Percentiles rank a stretch among this genome's conserved stretches.
These are phyloP conservation scores for Penicillium nordicum DNA, from an alignment of 2,329 filamentous ascomycete species.

Conservation along the genomic window DNA sequence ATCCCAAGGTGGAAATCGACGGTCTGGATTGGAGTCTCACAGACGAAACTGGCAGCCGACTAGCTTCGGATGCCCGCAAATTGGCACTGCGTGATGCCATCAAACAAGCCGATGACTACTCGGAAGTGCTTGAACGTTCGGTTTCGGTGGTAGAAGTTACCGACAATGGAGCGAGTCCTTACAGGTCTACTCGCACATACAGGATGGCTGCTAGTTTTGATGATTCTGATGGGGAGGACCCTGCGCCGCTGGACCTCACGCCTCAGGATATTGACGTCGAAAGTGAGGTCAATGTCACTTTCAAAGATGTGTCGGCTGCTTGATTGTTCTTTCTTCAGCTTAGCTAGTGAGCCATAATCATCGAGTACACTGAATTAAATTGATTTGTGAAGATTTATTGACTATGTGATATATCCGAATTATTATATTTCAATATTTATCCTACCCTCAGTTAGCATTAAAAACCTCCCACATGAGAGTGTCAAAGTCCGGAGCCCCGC, in stretches of 20 bases:
- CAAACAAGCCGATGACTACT: conserved; percentile 23
- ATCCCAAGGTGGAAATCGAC: conserved; percentile 21
- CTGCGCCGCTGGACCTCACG: conserved; percentile 10
- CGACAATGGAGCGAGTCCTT: conserved; percentile 1
- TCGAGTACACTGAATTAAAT: neutral
- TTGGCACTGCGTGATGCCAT: conserved; percentile 26
- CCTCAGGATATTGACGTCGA: conserved; percentile 11
- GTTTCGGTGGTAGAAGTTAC: conserved; percentile 16
- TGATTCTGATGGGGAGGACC: neutral
- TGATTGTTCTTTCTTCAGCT: neutral
- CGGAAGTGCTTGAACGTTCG: conserved; percentile 18
- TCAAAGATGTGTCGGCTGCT: neutral
- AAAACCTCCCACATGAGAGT: conserved; percentile 31
- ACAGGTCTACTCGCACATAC: neutral
- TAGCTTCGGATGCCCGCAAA: conserved; percentile 22
- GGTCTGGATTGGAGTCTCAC: conserved; percentile 26
- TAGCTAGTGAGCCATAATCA: neutral
- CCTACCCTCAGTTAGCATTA: conserved; percentile 3
- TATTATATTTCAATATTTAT: neutral
- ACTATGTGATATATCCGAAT: neutral
- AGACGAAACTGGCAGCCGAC: conserved; percentile 16
- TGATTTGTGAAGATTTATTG: neutral
- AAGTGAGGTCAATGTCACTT: conserved; percentile 7
- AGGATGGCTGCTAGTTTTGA: neutral
- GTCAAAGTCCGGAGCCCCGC: conserved; percentile 29